Base-by-base conservation (phyloP, 768 basidiomycete species). In the Sistotremastrum niveocremeum region DNA sequence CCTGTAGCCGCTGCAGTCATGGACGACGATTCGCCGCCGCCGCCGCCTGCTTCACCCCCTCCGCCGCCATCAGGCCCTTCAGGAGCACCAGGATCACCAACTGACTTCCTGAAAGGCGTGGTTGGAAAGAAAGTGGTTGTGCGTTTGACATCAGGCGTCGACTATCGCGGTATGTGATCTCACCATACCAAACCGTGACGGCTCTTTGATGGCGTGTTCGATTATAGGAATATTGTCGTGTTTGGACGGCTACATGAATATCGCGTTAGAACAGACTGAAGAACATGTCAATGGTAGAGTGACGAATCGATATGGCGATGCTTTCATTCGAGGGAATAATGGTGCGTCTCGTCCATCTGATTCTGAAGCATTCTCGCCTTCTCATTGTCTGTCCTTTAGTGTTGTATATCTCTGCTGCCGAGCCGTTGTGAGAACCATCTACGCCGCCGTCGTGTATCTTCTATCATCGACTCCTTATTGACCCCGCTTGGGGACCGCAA, bases 191-290 rank as follows among this genome's bases (percentile, higher is more conserved):
- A 32, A 37, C 7, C 49, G 30, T 34, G 7, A 9, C 42, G 41
- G 34, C 20, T n/a, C 1, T 11, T 39, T 32, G 10, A 33, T 7
- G 6, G 29, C 43, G 20, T 20, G 20, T 20, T 20, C 32, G 43
- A 31, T n/a, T 7, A 4, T 49, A 98, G 94, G 94, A 12, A 72
- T 91, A 3, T 66, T 99, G 9, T 93, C 90, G 3, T 98, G 95
- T 57, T 73, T 98, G 28, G 95, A 98, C 63, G 93, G 93, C 0
- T 98, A 95, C 63, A 98, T 99, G 95, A 98, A 98, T 65, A 94
- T 98, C 42, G 95, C 90, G 9, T 66, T 98, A 34, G 95, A 99
- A 64, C 87, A 95, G 62, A 95, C 93, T 3, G 90, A 95, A 64
- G 95, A 99, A 64, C 79, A 91, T 61, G 87, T 93, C 7, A 81